Base-by-base conservation (phyloP, 257 asterid species). In the Penstemon eatonii region DNA sequence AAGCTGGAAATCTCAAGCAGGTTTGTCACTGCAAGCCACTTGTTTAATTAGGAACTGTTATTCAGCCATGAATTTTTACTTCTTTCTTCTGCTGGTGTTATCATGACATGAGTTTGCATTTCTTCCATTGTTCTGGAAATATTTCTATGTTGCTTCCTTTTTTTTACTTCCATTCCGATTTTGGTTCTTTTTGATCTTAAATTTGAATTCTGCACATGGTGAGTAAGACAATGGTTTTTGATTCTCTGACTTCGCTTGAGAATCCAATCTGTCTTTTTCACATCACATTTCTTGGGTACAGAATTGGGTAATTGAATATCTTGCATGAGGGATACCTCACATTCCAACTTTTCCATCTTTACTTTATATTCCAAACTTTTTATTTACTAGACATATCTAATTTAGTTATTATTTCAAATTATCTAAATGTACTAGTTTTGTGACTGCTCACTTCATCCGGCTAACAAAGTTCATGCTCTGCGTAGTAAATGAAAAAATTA, bases 1-100 rank as follows among this genome's bases (percentile, higher is more conserved):
- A 78, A 68, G 47, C 68, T 63, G 12, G 76, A 74, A 37, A 80
- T 42, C 71, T 60, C 78, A 69, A 78, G 72, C 81, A 85, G 85
- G 90, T 85, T 63, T 67, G 76, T 65, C 60, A 37, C 64, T 66
- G 12, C 61, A 57, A 52, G 51, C 44, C 25, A 58, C 3, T 58
- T 40, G 12, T 63, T 25, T 57, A 36, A 57, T 55, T 60, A 41
- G 53, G 56, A 49, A 49, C 40, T 52, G 39, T 9, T 4, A 9
- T 50, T 40, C 6, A 9, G 39, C 7, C 44, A 10, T 68, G 6
- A 25, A 44, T 18, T 62, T 19, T 15, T 61, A 25, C 10, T 67
- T 53, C 44, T 44, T 60, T 19, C 60, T 18, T 70, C 56, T 46
- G 2, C 7, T 15, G 40, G 6, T 45, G 46, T 8, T 63, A 44